Evolutionary conservation across 352 stramenopile species (phyloP).

Genomic region (Phytopythium litorale): DNA sequence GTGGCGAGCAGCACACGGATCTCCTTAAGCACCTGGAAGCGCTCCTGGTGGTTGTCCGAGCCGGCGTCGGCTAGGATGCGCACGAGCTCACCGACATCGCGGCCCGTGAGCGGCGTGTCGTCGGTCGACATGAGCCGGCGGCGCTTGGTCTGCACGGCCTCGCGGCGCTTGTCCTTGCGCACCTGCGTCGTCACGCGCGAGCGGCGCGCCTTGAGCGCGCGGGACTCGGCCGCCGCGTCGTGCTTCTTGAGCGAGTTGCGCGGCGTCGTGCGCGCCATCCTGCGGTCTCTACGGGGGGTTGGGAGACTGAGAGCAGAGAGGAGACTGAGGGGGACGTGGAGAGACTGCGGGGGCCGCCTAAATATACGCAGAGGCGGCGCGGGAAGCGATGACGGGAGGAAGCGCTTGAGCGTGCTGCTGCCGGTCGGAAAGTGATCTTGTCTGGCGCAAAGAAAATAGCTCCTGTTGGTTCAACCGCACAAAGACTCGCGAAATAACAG

Average conservation of each 20-base stretch:
- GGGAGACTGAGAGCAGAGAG: background rate
- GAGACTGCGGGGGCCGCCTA: background rate
- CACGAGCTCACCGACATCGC: slow-evolving; percentile 55
- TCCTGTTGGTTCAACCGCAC: background rate
- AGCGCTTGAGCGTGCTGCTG: background rate
- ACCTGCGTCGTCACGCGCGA: slow-evolving; percentile 62
- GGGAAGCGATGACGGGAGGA: background rate
- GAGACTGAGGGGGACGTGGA: background rate
- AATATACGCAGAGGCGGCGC: background rate
- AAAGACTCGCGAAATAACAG: background rate
- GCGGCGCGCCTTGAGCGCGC: slow-evolving; percentile 56
- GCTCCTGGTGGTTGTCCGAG: slow-evolving; percentile 42
- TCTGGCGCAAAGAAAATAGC: background rate
- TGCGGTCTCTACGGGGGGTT: background rate
- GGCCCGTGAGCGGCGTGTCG: slow-evolving; percentile 41
- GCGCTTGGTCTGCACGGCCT: slow-evolving; percentile 64
- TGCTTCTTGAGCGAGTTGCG: slow-evolving; percentile 81
- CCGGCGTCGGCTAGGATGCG: slow-evolving; percentile 36
- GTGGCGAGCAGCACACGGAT: slow-evolving; percentile 55
- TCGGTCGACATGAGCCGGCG: slow-evolving; percentile 52
- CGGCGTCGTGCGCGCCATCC: slow-evolving; percentile 32
- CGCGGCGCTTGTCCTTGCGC: slow-evolving; percentile 68
- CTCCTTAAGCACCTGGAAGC: slow-evolving; percentile 68
- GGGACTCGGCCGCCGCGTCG: slow-evolving; percentile 52
- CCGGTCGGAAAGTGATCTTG: background rate